Conservation (phyloP, 768 basidiomycete genomes). For the Mrakia hoshinonis region DNA sequence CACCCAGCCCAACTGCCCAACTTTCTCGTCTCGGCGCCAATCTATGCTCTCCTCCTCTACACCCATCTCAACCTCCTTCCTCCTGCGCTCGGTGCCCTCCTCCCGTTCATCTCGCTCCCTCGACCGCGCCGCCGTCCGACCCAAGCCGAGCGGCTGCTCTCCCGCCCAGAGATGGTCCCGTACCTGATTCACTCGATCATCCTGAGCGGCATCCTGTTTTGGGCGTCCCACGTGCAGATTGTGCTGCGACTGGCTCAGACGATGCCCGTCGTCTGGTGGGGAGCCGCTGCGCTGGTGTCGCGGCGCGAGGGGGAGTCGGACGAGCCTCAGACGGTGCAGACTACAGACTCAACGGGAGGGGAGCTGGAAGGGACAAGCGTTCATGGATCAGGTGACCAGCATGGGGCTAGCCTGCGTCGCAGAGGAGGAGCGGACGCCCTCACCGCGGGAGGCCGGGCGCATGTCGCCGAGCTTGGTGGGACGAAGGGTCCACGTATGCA, state of each 20-base stretch:
- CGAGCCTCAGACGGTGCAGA: too few species aligned
- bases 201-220: conserved; percentile 56
- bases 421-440: neutral
- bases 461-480: neutral
- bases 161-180: conserved; percentile 48
- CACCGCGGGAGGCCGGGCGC: neutral
- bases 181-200: conserved; percentile 66
- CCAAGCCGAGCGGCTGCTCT: conserved; percentile 40
- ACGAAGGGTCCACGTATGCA: conserved; percentile 16
- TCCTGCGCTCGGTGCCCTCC: neutral
- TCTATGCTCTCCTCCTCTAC: conserved; percentile 49
- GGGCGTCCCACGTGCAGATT: conserved; percentile 82
- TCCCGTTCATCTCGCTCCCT: neutral
- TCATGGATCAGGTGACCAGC: neutral
- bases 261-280: conserved; percentile 79
- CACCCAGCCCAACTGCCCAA: conserved; percentile 73
- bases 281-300: conserved; percentile 58
- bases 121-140: neutral
- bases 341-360: neutral
- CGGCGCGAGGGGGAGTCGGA: conserved; percentile 6
- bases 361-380: neutral
- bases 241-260: conserved; percentile 64
- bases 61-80: conserved; percentile 40
- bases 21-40: conserved; percentile 67
- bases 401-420: neutral